Conservation (phyloP, 768 basidiomycete genomes). For the Leucocoprinus birnbaumii region DNA sequence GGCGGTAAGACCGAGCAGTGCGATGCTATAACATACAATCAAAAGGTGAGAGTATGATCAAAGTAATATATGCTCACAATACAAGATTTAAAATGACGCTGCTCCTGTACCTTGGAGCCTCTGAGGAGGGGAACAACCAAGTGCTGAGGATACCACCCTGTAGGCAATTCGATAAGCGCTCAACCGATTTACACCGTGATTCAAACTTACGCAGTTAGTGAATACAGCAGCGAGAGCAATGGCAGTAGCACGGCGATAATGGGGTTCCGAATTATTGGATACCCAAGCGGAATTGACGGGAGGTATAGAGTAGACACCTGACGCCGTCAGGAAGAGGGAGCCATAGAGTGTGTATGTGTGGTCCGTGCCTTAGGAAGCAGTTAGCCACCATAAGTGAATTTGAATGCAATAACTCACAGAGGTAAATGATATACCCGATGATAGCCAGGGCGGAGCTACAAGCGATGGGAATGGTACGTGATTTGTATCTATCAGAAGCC, state of each 20-base stretch:
- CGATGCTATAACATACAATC: background rate
- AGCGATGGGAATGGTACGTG: slow-evolving; percentile 18
- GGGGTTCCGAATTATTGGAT: slow-evolving; percentile 49
- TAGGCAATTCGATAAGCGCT: background rate
- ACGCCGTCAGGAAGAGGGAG: slow-evolving; percentile 41
- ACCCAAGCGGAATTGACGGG: slow-evolving; percentile 44
- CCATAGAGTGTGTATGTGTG: slow-evolving; percentile 32
- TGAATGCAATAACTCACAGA: slow-evolving; percentile 22
- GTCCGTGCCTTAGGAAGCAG: slow-evolving; percentile 1
- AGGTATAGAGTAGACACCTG: slow-evolving; percentile 36
- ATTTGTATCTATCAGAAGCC: slow-evolving; percentile 15
- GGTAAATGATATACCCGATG: slow-evolving; percentile 37
- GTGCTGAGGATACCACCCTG: slow-evolving; percentile 13
- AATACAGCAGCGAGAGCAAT: slow-evolving; percentile 40
- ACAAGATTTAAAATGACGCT: slow-evolving; percentile 9
- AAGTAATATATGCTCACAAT: background rate
- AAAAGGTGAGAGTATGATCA: background rate
- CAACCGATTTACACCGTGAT: no score
- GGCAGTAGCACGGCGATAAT: slow-evolving; percentile 43
- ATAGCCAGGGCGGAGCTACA: slow-evolving; percentile 21
- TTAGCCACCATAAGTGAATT: background rate
- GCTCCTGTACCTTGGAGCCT: slow-evolving; percentile 6
- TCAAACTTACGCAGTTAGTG: slow-evolving; percentile 25
- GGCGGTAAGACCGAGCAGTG: slow-evolving; percentile 20
- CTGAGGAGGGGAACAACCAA: slow-evolving; percentile 7